Evolutionary conservation across 2,329 filamentous ascomycete genomes (phyloP).

Genomic region (Colletotrichum zoysiae): DNA sequence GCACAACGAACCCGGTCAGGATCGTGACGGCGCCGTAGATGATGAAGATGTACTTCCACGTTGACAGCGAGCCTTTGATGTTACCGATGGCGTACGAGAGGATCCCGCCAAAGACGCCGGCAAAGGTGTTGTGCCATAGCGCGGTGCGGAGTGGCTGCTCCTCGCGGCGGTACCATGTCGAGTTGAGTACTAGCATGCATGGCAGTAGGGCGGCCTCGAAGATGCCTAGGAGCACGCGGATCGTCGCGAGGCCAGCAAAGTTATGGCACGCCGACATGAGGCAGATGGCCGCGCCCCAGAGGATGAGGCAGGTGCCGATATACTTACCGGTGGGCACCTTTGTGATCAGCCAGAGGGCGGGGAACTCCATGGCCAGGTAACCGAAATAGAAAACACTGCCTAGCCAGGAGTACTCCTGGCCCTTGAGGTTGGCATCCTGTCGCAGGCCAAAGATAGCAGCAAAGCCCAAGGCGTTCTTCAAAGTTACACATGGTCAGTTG

Average conservation of each 20-base stretch:
- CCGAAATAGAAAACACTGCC: constrained; percentile 70
- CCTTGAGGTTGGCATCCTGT: constrained; percentile 62
- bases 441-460: constrained; percentile 67
- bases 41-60: constrained; percentile 65
- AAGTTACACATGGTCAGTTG: constrained; percentile 1
- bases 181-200: constrained; percentile 61
- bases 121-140: constrained; percentile 68
- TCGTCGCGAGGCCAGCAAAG: constrained; percentile 42
- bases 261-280: constrained; percentile 53
- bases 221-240: constrained; percentile 44
- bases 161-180: constrained; percentile 60
- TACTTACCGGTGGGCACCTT: constrained; percentile 45
- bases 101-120: constrained; percentile 60
- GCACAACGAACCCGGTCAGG: constrained; percentile 68
- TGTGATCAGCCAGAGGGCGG: constrained; percentile 68
- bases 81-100: constrained; percentile 59
- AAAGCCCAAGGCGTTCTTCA: constrained; percentile 50
- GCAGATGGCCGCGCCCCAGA: constrained; percentile 54
- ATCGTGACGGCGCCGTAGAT: constrained; percentile 73
- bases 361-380: constrained; percentile 72
- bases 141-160: constrained; percentile 75
- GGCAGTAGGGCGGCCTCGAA: constrained; percentile 53
- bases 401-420: constrained; percentile 68
- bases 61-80: constrained; percentile 45
- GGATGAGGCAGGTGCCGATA: constrained; percentile 49